A percentile compares a stretch with the other conserved stretches of the same genome.
These are phyloP conservation scores for Melampsora abietis-canadensis DNA, from an alignment of 1,284 basidiomycete genomes.

Conservation along the genomic window DNA sequence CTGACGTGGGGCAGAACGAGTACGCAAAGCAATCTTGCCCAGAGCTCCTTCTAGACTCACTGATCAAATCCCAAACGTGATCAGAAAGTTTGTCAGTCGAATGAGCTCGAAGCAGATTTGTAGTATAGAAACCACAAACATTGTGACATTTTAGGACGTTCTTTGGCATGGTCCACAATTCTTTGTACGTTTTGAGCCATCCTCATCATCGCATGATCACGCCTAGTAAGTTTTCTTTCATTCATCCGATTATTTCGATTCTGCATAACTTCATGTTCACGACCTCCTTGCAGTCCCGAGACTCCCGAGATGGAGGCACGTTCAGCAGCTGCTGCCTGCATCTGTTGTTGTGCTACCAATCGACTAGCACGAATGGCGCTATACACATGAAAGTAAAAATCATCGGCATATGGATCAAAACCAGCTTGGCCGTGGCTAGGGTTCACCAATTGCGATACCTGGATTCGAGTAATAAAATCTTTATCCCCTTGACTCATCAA, in stretches of 20 bases:
- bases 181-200: slow-evolving; percentile 97
- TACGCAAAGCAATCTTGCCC: slow-evolving; percentile 84
- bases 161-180: slow-evolving; percentile 85
- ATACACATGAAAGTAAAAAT: slow-evolving; percentile 97
- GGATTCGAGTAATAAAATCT: slow-evolving; percentile 98
- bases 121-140: slow-evolving; percentile 39
- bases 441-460: slow-evolving; percentile 88
- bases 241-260: slow-evolving; percentile 64
- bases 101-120: not conserved
- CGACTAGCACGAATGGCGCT: slow-evolving; percentile 72
- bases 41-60: slow-evolving; percentile 80
- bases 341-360: slow-evolving; percentile 60
- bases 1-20: slow-evolving; percentile 90
- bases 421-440: slow-evolving; percentile 47
- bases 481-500: slow-evolving; percentile 99
- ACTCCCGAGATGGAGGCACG: slow-evolving; percentile 5
- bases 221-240: slow-evolving; percentile 58
- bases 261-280: slow-evolving; percentile 22
- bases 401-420: slow-evolving; percentile 92
- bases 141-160: slow-evolving; percentile 55
- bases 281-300: slow-evolving; percentile 7
- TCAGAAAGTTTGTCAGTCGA: slow-evolving; percentile 10
- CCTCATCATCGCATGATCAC: slow-evolving; percentile 59
- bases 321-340: slow-evolving; percentile 35
- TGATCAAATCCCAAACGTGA: slow-evolving; percentile 60